Evolutionary conservation across 2,329 filamentous ascomycete species (phyloP), one percentile per base, ranked within the genome.

Genomic region (Beauveria sp.): DNA sequence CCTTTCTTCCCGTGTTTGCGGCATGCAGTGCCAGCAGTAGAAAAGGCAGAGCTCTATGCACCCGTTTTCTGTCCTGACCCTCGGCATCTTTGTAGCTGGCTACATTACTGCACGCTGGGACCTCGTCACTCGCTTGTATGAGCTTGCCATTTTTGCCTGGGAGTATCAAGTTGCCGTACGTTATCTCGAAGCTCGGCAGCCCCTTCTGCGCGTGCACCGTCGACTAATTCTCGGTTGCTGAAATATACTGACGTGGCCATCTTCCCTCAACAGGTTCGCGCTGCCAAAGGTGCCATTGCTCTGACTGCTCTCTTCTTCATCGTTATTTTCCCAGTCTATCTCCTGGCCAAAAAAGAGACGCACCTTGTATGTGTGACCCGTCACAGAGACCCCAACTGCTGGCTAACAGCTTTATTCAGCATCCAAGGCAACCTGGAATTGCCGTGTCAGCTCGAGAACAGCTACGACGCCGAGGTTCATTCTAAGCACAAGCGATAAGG

Each of bases 81-180:
- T 96, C 79, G 92, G 90, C 79, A 97, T 99, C 80, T 99, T 99
- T 81, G 89, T 97, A 83, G 93, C 94, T 80, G 94, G 94, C 77
- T 99, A 99, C 83, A 97, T 93, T 76, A 99, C 94, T 78, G 94
- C 94, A 73, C 90, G 94, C 82, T 99, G 94, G 92, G 94, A 97
- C 78, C 87, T 99, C 65, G 92, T 97, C 68, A 97, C 93, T 69
- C 88, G 92, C 70, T 84, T 97, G 70, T 96, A 97, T 88, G 93
- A 99, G 78, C 86, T 99, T 70, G 90, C 91, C 68, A 89, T 96
- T 67, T 99, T 97, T 75, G 94, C 96, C 68, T 97, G 92, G 92
- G 90, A 97, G 76, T 91, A 97, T 90, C 92, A 93, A 73, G 94
- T 99, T 70, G 89, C 97, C 73, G 92, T 96, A 79, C 71, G 88